phyloP scores from a whole-genome alignment of 768 basidiomycete species.

The Termitomyces sp. region DNA sequence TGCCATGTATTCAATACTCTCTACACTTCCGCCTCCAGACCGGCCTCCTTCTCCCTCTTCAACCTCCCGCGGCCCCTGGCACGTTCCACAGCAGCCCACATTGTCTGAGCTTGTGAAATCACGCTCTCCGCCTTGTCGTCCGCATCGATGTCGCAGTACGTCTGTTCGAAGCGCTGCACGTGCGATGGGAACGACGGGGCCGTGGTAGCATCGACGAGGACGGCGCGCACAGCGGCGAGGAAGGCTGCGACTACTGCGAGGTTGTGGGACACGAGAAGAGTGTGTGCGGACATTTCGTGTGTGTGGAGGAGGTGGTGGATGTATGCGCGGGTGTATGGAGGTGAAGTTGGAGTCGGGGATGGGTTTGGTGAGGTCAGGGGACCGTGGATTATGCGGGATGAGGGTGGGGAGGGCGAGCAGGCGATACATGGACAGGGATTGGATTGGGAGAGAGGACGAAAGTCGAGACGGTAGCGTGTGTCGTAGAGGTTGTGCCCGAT shows the following conservation, averaged over 20 bases:
- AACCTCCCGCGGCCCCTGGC: slow-evolving; percentile 75
- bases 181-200: neutral
- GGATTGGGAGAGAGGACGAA: slow-evolving; percentile 40
- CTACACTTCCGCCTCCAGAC: too few relatives aligned
- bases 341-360: too few relatives aligned
- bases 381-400: slow-evolving; percentile 40
- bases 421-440: slow-evolving; percentile 45
- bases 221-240: slow-evolving; percentile 48
- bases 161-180: slow-evolving; percentile 39
- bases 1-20: too few relatives aligned
- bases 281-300: slow-evolving; percentile 86
- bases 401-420: slow-evolving; percentile 43
- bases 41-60: slow-evolving; percentile 55
- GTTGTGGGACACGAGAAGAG: slow-evolving; percentile 74
- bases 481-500: slow-evolving; percentile 72
- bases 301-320: slow-evolving; percentile 38
- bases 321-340: slow-evolving; percentile 1
- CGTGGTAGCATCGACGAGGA: too few relatives aligned
- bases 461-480: slow-evolving; percentile 51
- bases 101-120: slow-evolving; percentile 43
- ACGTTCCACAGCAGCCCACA: slow-evolving; percentile 63
- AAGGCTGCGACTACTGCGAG: slow-evolving; percentile 61
- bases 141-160: slow-evolving; percentile 26
- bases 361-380: neutral
- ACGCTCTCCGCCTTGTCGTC: slow-evolving; percentile 31